Base-by-base conservation (phyloP, 306 rosid genomes). In the Begonia masoniana region DNA sequence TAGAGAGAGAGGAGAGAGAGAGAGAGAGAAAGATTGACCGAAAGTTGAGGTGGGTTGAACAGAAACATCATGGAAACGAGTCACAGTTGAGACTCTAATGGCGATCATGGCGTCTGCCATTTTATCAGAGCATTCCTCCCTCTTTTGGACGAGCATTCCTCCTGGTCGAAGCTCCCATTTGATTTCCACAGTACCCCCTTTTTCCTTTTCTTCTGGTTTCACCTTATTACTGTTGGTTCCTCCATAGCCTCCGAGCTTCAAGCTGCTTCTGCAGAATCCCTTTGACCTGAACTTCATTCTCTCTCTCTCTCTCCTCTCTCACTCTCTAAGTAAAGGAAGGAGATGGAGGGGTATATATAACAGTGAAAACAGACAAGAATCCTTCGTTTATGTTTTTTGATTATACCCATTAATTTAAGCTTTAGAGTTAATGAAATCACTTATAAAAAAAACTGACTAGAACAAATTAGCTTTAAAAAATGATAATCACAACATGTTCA, bases 111-210 rank as follows among this genome's bases (percentile, higher is more conserved):
- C 80, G 10, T 83, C 86, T 9, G 13, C 53, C 13, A 6, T 51
- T 47, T 64, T 65, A 57, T 21, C 47, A 13, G 23, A 23, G 51
- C 11, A 17, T 43, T 42, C 66, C 67, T 83, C 99, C 56, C 99
- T 86, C 41, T 69, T 86, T 46, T 91, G 99, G 13, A 91, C 99
- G 15, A 91, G 94, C 99, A 91, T 91, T 56, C 99, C 99, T 45
- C 99, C 96, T 2, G 99, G 96, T 26, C 99, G 70, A 35, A 81
- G 81, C 61, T 91, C 99, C 99, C 99, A 91, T 64, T 91, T 79
- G 74, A 86, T 81, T 58, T 91, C 87, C 26, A 66, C 15, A 10
- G 56, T n/a, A 9, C 60, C 63, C 66, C 45, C 58, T 10, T 71
- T 56, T 31, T 41, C 51, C 31, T 43, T 39, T 7, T 51, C 66